Base-by-base conservation (phyloP, 2,329 filamentous ascomycete genomes). In the Drechslerella stenobrocha region DNA sequence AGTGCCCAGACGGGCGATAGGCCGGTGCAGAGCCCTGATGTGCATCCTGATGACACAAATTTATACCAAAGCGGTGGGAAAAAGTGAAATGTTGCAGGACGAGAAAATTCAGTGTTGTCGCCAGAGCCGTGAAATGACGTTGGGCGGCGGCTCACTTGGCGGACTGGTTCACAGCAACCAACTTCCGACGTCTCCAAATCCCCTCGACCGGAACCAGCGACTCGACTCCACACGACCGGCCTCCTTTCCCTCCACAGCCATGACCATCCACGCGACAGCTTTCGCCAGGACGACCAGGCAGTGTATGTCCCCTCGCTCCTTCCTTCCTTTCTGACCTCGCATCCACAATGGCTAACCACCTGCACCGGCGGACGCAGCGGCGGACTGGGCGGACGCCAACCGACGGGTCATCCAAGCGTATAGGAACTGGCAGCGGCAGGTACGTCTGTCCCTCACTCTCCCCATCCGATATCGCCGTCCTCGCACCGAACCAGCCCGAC, bases 391-490 rank as follows among this genome's bases (percentile, higher is more conserved):
- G 74, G 90, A 97, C 81, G 92, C 92, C 74, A 89, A 88, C 79
- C 82, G 81, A 77, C 85, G 92, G 81, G 93, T 96, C 71, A 79
- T 96, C 74, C 84, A 85, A 76, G 87, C 89, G 74, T 98, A 98
- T 81, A 84, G 93, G 77, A 87, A 92, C 81, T 98, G 93, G 93
- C 84, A 97, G 74, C 87, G 93, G 82, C 87, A 90, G 79, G 93
- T 98, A 87, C 76, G 91, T 86, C 57, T 55, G 34, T 63, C 72
- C 64, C 70, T 15, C 61, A 55, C 23, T 55, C 44, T 37, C 35
- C 4, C 13, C 37, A 4, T 18, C 9, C 37, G 37, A n/a, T 18
- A 26, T 5, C 13, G 2, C 18, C 5, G 11, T 11, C 5, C 28
- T 11, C 11, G 28, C 28, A 5, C 28, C 28, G 28, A 30, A 5